Conservation (phyloP, 306 rosid genomes). For the Myrica gale region DNA sequence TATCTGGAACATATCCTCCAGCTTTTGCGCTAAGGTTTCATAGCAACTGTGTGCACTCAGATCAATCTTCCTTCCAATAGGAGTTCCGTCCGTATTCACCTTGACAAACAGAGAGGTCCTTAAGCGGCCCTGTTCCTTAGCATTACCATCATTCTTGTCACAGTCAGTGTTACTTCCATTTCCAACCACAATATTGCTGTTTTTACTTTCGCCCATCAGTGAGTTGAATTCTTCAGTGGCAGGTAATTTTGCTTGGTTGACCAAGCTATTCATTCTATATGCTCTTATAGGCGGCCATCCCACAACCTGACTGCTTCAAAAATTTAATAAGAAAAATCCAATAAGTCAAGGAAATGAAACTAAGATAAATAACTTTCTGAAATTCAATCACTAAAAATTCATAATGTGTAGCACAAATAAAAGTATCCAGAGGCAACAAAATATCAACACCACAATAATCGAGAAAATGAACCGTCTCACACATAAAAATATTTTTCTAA, state of each 20-base stretch:
- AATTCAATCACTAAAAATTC: not conserved
- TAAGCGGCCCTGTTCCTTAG: conserved; percentile 45
- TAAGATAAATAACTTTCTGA: conserved; percentile 1
- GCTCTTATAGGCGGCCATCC: conserved; percentile 97
- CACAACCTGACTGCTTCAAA: conserved; percentile 72
- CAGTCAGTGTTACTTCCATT: conserved; percentile 36
- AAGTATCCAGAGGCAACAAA: not conserved
- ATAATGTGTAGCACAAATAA: not conserved
- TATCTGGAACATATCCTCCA: conserved; percentile 84
- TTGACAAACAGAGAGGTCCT: conserved; percentile 67
- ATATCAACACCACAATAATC: not conserved
- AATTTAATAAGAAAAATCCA: conserved; percentile 29
- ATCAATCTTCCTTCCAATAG: conserved; percentile 90
- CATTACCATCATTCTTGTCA: conserved; percentile 36
- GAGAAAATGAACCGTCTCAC: too few relatives aligned
- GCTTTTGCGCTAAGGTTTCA: conserved; percentile 57
- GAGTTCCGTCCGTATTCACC: conserved; percentile 90
- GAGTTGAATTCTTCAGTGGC: conserved; percentile 50
- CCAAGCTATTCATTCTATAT: conserved; percentile 74
- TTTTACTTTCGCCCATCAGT: conserved; percentile 41
- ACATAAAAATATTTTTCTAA: not conserved
- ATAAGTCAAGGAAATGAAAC: conserved; percentile 23
- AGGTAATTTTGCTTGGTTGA: conserved; percentile 55
- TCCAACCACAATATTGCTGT: conserved; percentile 29
- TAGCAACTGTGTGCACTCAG: conserved; percentile 73